Conservation (phyloP, 345 rosid genomes). For the Gossypium thurberi region DNA sequence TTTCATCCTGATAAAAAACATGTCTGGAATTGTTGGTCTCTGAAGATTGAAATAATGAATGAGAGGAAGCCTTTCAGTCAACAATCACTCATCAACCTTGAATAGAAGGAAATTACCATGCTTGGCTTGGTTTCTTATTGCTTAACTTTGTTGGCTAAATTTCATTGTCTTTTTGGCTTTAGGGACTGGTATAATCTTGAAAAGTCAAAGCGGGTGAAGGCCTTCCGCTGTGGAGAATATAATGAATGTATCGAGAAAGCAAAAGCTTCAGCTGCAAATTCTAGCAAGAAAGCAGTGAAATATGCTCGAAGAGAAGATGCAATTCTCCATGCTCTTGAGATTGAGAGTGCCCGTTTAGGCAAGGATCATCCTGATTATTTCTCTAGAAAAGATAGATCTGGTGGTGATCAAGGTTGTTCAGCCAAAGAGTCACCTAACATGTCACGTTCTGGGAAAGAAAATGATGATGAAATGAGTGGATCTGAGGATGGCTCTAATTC, state of each 20-base stretch:
- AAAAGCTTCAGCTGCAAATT: conserved; percentile 63
- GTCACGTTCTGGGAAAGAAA: conserved; percentile 47
- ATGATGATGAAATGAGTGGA: conserved; percentile 35
- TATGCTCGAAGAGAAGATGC: conserved; percentile 96
- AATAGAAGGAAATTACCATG: background rate
- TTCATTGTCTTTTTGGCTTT: conserved; percentile 15
- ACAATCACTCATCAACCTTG: background rate
- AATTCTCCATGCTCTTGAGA: conserved; percentile 82
- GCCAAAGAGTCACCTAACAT: conserved; percentile 45
- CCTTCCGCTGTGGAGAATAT: conserved; percentile 96
- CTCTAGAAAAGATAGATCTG: conserved; percentile 25
- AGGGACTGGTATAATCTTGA: conserved; percentile 99
- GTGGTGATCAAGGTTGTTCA: conserved; percentile 30
- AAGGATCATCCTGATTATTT: conserved; percentile 43
- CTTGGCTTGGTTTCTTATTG: background rate
- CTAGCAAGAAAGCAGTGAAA: conserved; percentile 64
- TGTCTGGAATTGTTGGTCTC: background rate
- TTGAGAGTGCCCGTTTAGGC: conserved; percentile 66
- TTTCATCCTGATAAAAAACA: background rate
- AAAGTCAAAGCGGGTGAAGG: conserved; percentile 87
- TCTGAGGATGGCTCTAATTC: conserved; percentile 39
- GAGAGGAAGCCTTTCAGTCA: background rate
- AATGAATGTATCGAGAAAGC: conserved; percentile 79
- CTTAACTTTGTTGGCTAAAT: conserved; percentile 10
- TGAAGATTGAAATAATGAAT: conserved; percentile 3